A percentile compares a stretch with the other conserved stretches of the same genome.
Conservation (phyloP, 108 stramenopile genomes). For the Nitzschia palea region DNA sequence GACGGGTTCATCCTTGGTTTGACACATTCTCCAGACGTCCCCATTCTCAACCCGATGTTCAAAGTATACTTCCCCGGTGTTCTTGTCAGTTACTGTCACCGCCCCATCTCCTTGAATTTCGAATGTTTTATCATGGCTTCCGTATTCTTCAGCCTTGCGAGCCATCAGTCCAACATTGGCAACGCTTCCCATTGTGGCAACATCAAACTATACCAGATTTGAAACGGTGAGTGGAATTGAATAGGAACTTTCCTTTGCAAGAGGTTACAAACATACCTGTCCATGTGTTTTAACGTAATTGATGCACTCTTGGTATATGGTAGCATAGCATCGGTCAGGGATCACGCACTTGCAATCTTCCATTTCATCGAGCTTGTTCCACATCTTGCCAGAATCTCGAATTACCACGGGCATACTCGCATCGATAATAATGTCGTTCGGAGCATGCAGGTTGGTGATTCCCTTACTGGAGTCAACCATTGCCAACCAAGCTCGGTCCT, state of each 20-base stretch:
- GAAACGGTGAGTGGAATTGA: neutral
- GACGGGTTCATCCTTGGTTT: conserved; percentile 91
- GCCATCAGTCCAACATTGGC: conserved; percentile 94
- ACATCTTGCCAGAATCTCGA: conserved; percentile 93
- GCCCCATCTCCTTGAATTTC: conserved; percentile 69
- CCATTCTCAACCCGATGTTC: conserved; percentile 80
- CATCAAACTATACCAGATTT: conserved; percentile 48
- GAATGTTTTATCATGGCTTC: conserved; percentile 94
- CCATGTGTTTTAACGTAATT: conserved; percentile 83
- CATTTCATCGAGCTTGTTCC: conserved; percentile 86
- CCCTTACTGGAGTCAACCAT: conserved; percentile 93
- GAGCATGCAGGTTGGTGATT: conserved; percentile 91
- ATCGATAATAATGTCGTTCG: conserved; percentile 89
- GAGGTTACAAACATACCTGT: conserved; percentile 32
- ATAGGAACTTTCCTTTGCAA: neutral
- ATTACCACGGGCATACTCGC: conserved; percentile 92
- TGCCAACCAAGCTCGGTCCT: conserved; percentile 86
- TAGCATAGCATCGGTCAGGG: conserved; percentile 91
- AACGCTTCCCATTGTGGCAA: conserved; percentile 63
- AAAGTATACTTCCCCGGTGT: conserved; percentile 69
- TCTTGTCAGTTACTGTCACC: conserved; percentile 80
- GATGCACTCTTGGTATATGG: conserved; percentile 89
- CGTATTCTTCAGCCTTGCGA: conserved; percentile 93
- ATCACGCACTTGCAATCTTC: conserved; percentile 93
- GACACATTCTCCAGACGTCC: conserved; percentile 95